Conservation (phyloP, 108 stramenopile species). For the Stephanodiscus triporus region DNA sequence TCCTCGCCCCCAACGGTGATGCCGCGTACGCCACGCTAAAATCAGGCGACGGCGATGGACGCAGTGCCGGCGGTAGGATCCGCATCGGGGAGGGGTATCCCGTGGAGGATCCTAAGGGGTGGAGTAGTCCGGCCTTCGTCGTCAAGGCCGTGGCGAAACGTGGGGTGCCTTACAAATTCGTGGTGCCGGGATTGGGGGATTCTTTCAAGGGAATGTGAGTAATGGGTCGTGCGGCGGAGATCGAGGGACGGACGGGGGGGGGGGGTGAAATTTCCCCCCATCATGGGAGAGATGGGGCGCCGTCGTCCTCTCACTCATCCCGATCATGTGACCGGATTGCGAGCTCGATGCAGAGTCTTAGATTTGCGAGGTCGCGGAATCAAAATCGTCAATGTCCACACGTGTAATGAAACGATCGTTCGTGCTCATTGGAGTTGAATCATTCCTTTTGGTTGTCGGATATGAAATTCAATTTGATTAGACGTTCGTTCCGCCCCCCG, state of each 20-base stretch:
- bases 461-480: neutral
- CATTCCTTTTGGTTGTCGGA: neutral
- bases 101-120: slow-evolving; percentile 73
- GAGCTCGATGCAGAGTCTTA: no score
- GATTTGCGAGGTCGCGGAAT: neutral
- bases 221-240: neutral
- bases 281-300: neutral
- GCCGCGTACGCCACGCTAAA: slow-evolving; percentile 79
- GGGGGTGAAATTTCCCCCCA: no score
- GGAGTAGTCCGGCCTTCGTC: slow-evolving; percentile 71
- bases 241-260: neutral
- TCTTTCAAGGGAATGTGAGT: neutral
- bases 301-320: neutral
- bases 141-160: slow-evolving; percentile 69
- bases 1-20: slow-evolving; percentile 81
- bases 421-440: neutral
- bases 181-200: slow-evolving; percentile 54
- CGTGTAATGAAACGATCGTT: neutral
- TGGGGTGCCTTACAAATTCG: slow-evolving; percentile 82
- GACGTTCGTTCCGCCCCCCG: neutral
- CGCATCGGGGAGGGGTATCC: slow-evolving; percentile 85
- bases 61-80: slow-evolving; percentile 28
- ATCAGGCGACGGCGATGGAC: slow-evolving; percentile 19
- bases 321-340: no score
- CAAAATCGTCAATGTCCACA: neutral